Conservation (phyloP, 257 asterid species). For the Scutellaria minor region DNA sequence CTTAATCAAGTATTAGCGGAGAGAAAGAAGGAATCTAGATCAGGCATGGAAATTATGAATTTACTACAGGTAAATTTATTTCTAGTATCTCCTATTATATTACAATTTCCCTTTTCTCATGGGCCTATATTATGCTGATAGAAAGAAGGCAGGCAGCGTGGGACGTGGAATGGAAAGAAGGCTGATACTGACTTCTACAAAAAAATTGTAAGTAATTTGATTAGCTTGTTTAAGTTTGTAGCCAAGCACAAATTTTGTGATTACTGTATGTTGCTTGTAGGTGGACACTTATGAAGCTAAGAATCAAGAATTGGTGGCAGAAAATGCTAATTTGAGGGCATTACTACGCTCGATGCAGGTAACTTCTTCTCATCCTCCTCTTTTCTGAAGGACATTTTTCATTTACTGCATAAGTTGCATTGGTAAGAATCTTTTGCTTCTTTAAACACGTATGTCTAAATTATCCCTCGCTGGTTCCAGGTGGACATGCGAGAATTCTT, state of each 20-base stretch:
- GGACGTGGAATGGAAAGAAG: conserved; percentile 95
- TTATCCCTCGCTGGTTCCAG: conserved; percentile 44
- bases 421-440: conserved; percentile 15
- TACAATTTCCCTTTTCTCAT: conserved; percentile 22
- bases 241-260: not conserved
- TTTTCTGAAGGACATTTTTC: not conserved
- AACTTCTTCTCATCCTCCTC: not conserved
- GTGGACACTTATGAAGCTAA: conserved; percentile 96
- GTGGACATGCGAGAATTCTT: conserved; percentile 92
- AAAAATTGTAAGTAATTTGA: conserved; percentile 69
- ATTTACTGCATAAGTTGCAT: conserved; percentile 8
- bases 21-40: conserved; percentile 97
- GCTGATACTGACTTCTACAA: conserved; percentile 91
- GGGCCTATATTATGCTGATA: conserved; percentile 41
- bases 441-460: conserved; percentile 26
- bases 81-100: conserved; percentile 19
- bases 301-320: conserved; percentile 91
- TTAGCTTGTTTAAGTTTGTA: conserved; percentile 32
- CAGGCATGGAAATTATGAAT: conserved; percentile 99
- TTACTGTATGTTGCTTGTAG: conserved; percentile 49
- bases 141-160: conserved; percentile 99
- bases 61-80: conserved; percentile 71
- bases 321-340: conserved; percentile 95
- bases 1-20: conserved; percentile 92
- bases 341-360: conserved; percentile 97